phyloP scores from a whole-genome alignment of 306 rosid genomes.

The Trichosanthes cucumerina region DNA sequence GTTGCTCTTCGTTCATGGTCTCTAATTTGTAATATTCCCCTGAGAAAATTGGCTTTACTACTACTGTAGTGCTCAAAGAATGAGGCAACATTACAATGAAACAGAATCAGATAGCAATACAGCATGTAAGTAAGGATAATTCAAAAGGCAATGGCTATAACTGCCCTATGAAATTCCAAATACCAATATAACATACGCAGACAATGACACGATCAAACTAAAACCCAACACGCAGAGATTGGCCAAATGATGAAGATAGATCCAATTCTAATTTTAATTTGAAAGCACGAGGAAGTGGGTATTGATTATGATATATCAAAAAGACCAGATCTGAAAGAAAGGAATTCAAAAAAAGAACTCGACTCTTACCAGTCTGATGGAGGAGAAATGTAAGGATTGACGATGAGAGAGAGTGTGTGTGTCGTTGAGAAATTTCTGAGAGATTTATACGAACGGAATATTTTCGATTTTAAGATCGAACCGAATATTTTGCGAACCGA shows the following conservation, averaged over 20 bases:
- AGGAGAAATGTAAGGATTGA: neutral
- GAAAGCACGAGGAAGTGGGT: neutral
- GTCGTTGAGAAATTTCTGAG: no score
- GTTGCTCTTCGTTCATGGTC: conserved; percentile 54
- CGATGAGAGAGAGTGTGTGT: neutral
- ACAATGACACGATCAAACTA: neutral
- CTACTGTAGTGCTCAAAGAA: neutral
- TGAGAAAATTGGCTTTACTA: neutral
- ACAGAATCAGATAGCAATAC: neutral
- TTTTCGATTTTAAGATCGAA: no score
- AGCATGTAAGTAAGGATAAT: neutral
- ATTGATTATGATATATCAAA: neutral
- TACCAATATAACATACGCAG: neutral
- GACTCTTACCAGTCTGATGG: neutral
- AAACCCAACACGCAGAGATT: neutral
- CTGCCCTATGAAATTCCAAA: neutral
- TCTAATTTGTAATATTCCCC: neutral
- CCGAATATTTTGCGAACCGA: no score
- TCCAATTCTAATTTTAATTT: neutral
- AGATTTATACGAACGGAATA: no score
- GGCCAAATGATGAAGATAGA: neutral
- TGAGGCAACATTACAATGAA: neutral
- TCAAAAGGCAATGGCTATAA: neutral
- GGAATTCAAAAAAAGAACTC: neutral
- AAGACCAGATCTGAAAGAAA: neutral